Evolutionary conservation across 257 asterid genomes (phyloP), one percentile per base, ranked within the genome.

Genomic region (Gentiana dahurica): DNA sequence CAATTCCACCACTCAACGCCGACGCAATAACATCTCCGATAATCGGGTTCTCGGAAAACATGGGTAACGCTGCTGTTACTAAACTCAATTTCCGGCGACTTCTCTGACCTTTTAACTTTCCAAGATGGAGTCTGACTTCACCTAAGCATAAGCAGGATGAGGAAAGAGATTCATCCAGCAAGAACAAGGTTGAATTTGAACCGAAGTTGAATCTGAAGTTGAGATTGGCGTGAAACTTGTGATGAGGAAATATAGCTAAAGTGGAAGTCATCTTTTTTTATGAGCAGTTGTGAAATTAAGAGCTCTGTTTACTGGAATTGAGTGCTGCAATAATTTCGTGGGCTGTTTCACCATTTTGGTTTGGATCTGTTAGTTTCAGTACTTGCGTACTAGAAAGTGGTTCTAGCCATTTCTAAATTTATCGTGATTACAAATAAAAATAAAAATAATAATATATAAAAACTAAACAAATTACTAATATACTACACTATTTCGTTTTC

Each of bases 1-100:
- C 72, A 34, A 78, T 46, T 5, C 62, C 73, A 34, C 77, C 76
- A 53, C 72, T 56, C 33, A 78, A 3, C 11, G 61, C 74, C 12
- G 73, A 37, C 51, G 81, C 72, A 53, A 67, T 47, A 39, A 69
- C 64, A 55, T 78, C 84, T n/a, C 66, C 70, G 1, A 52, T 61
- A 36, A 74, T 62, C 3, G 60, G 71, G 56, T 57, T 65, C 36
- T 56, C 62, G 13, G 55, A 61, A 53, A 70, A 68, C 83, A 77
- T 71, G 8, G 68, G 49, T 41, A 61, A 45, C 12, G 66, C 63
- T 9, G 54, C 63, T n/a, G 32, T 65, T 43, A 44, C 58, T 44
- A 62, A 51, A 36, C 70, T 60, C 53, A 32, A 32, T 4, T 43
- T n/a, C 53, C 36, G 49, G 34, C 66, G 56, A 53, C 49, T 34